Conservation (phyloP, 1,139 yeast genomes). For the Lodderomyces margitis region DNA sequence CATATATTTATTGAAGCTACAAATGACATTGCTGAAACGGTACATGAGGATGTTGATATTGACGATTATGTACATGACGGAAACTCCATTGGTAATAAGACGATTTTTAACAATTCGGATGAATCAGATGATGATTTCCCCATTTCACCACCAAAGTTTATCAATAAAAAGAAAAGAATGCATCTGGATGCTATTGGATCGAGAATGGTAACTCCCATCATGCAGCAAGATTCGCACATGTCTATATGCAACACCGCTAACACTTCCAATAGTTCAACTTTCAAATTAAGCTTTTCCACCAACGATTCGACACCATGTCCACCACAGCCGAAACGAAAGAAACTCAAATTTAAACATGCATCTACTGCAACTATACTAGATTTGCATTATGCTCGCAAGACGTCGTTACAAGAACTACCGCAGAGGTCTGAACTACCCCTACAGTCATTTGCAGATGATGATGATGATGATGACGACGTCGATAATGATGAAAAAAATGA, state of each 20-base stretch:
- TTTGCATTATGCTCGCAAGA: conserved; percentile 25
- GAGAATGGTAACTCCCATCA: conserved; percentile 13
- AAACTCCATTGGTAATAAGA: conserved; percentile 19
- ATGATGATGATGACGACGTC: conserved; percentile 2
- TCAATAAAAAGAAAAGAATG: conserved; percentile 11
- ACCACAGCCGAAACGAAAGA: conserved; percentile 29
- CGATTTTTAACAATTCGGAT: conserved; percentile 15
- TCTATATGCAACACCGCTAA: conserved; percentile 10
- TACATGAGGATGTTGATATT: conserved; percentile 5
- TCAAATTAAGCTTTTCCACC: conserved; percentile 27
- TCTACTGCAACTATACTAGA: conserved; percentile 21
- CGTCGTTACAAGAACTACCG: conserved; percentile 16
- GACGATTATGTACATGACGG: conserved; percentile 13
- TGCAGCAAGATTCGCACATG: conserved; percentile 6
- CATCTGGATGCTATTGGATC: conserved; percentile 12
- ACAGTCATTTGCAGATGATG: background rate
- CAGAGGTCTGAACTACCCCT: background rate
- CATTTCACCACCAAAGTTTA: conserved; percentile 9
- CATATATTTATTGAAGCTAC: conserved; percentile 7
- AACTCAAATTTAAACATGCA: conserved; percentile 23
- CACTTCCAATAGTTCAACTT: conserved; percentile 12
- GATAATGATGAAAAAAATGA: conserved; percentile 15
- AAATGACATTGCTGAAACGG: conserved; percentile 2
- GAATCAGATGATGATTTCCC: conserved; percentile 11
- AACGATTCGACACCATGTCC: conserved; percentile 40